Evolutionary conservation across 1,284 basidiomycete species (phyloP), one percentile per base, ranked within the genome.

Genomic region (Pterulicium gracile): DNA sequence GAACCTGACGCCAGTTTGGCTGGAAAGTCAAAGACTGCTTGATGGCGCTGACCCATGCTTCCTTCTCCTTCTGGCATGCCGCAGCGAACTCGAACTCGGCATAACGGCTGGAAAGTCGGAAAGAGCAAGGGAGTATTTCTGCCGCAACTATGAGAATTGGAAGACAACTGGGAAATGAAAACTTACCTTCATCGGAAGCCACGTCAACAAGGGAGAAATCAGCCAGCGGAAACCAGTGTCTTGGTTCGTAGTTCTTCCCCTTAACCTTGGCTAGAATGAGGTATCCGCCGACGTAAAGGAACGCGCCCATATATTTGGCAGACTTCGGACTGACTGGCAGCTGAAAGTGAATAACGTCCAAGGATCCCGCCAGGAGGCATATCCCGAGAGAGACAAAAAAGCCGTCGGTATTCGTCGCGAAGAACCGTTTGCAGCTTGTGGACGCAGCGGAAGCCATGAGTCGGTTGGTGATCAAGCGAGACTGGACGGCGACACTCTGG

Each of bases 231-330:
- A 96, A 82, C 85, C 89, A 96, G 59, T 93, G 85, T 48, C 75
- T 77, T 7, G 88, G 80, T 56, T 94, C 90, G 58, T 95, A 96
- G 19, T 70, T 69, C 60, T 77, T 86, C 41, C 79, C 73, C 64
- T 88, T 69, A 44, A 92, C 81, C 66, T 95, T 96, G 55, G 81
- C 88, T 32, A 97, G 67, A 35, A 95, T 73, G 42, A 96, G 64
- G 59, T 91, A 95, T 13, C 81, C 84, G 13, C 88, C 89, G 10
- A 75, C 66, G 58, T 92, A 97, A 42, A 97, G 66, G 61, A 96
- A 94, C 7, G 86, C 88, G 27, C 87, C 91, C 15, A 90, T 70
- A 60, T 94, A 93, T 60, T 87, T 89, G 50, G 89, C 85, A n/a
- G 27, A 7, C 56, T 80, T 84, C 52, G 86, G 68, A 19, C 73